Base-by-base conservation (phyloP, 2,329 filamentous ascomycete species). In the Ceratocystis colombiana region DNA sequence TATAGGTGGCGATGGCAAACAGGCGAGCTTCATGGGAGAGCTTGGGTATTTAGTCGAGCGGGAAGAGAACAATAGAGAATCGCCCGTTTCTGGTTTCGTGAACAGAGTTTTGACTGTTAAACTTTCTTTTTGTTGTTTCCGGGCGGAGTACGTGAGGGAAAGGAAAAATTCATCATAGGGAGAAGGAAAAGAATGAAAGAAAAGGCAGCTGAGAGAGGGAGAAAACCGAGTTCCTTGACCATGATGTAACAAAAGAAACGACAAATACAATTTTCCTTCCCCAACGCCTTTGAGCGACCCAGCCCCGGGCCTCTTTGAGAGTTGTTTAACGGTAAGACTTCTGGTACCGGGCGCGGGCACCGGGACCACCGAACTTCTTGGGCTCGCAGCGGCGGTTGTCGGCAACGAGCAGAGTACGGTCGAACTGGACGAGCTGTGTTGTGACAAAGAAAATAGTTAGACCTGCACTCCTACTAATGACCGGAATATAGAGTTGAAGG, bases 361-460 rank as follows among this genome's bases (percentile, higher is more conserved):
- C 93, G 75, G 86, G 88, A 89, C 89, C 89, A 79, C 87, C 87
- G 77, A 90, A 90, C 85, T 96, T 96, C 92, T 97, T 97, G 82
- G 93, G 93, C 86, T 99, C 94, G 81, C 90, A 94, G 75, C 94
- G 90, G 80, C 94, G 89, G 88, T 96, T 96, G 82, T 99, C 94
- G 80, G 94, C 94, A 75, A 99, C 94, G 77, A 99, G 89, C 73
- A 99, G 88, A 78, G 91, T 96, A 77, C 92, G 87, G 85, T 96
- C 91, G 84, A 93, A 99, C 79, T 91, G 86, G 76, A 93, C 89
- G 74, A 99, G 87, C 67, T 68, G 46, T 64, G 55, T 25, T 30
- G 57, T 28, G 44, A 1, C 20, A 53, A 73, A 90, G 73, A 90
- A 89, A 82, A 93, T 33, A 33, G 88, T 90, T 97, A 99, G 55